phyloP scores from a whole-genome alignment of 495 filamentous ascomycete genomes.

The Penicillium desertorum region DNA sequence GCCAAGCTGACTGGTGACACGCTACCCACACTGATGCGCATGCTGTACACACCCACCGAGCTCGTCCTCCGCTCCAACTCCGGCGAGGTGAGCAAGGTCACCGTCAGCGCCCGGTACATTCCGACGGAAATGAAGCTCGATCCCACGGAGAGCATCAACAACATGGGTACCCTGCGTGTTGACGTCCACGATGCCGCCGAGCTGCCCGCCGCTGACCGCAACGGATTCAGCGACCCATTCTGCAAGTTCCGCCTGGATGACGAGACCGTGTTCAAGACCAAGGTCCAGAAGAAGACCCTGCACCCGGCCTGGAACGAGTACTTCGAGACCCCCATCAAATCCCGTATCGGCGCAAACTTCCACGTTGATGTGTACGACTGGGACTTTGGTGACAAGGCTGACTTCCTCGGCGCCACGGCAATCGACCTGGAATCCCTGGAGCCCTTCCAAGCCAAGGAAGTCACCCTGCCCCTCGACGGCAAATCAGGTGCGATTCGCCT shows the following conservation, averaged over 20 bases:
- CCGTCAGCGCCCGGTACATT: conserved; percentile 89
- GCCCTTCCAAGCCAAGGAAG: conserved; percentile 73
- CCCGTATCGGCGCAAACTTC: conserved; percentile 83
- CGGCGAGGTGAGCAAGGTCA: conserved; percentile 76
- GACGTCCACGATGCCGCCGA: conserved; percentile 87
- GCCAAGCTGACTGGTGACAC: conserved; percentile 85
- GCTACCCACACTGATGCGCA: conserved; percentile 79
- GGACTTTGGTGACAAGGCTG: conserved; percentile 90
- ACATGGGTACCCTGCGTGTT: conserved; percentile 89
- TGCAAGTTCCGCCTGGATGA: conserved; percentile 90
- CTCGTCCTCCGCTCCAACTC: conserved; percentile 72
- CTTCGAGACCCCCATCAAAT: conserved; percentile 81
- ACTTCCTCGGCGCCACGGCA: conserved; percentile 73
- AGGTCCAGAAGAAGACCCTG: conserved; percentile 93
- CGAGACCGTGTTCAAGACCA: conserved; percentile 86
- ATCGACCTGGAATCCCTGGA: conserved; percentile 83
- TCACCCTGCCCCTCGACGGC: conserved; percentile 76
- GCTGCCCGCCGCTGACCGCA: conserved; percentile 88
- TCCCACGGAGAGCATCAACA: conserved; percentile 95
- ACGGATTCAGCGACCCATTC: conserved; percentile 94
- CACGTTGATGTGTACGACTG: conserved; percentile 85
- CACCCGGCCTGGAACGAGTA: conserved; percentile 94
- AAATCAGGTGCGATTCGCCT: conserved; percentile 83
- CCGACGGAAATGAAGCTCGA: conserved; percentile 92
- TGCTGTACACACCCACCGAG: conserved; percentile 84